Evolutionary conservation across 768 basidiomycete genomes (phyloP).

Genomic region (Lactarius psammicola): DNA sequence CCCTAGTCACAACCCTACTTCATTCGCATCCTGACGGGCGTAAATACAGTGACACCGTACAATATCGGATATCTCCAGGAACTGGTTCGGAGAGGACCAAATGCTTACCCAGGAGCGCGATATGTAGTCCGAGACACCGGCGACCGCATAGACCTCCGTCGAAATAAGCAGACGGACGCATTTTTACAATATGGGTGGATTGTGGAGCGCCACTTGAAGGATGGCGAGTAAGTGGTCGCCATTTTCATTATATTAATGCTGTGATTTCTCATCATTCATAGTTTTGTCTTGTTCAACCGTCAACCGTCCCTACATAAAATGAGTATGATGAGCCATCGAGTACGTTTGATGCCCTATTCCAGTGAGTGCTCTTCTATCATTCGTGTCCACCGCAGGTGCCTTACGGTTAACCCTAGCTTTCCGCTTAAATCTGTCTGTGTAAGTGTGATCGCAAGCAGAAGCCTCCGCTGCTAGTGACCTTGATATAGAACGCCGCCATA

Average conservation of each 20-base stretch:
- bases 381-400: slow-evolving; percentile 8
- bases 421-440: slow-evolving; percentile 97
- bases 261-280: slow-evolving; percentile 34
- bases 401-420: slow-evolving; percentile 60
- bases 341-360: slow-evolving; percentile 96
- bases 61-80: slow-evolving; percentile 94
- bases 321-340: slow-evolving; percentile 99
- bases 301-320: slow-evolving; percentile 99
- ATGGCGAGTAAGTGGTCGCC: slow-evolving; percentile 84
- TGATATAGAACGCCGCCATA: slow-evolving; percentile 83
- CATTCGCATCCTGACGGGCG: slow-evolving; percentile 19
- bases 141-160: slow-evolving; percentile 93
- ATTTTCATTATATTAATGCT: neutral
- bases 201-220: slow-evolving; percentile 94
- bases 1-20: slow-evolving; percentile 4
- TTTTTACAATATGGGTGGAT: slow-evolving; percentile 98
- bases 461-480: slow-evolving; percentile 33
- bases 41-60: slow-evolving; percentile 82
- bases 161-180: slow-evolving; percentile 94
- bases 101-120: slow-evolving; percentile 91
- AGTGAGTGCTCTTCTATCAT: slow-evolving; percentile 53
- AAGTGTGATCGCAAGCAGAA: slow-evolving; percentile 41
- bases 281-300: slow-evolving; percentile 94
- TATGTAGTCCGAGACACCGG: slow-evolving; percentile 97
- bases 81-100: slow-evolving; percentile 92